Percentiles rank a stretch among this genome's conserved stretches.
Evolutionary conservation across 106 monocot species (phyloP).

Genomic region (Dioscorea zingiberensis): DNA sequence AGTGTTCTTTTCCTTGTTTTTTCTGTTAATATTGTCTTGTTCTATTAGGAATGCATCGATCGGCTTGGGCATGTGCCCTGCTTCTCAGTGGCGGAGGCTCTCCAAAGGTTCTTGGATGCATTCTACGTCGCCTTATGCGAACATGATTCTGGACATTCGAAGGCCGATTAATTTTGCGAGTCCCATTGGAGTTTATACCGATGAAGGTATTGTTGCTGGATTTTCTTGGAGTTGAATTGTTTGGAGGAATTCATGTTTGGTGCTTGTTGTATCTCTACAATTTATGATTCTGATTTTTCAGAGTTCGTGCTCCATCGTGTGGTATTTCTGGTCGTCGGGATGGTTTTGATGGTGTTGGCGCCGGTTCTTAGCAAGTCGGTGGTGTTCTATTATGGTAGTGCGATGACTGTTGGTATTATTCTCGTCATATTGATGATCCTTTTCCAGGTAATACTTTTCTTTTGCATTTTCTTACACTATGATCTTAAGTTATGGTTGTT

Average conservation of each 20-base stretch:
- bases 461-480: background rate
- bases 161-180: constrained; percentile 40
- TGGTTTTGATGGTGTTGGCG: constrained; percentile 59
- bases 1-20: background rate
- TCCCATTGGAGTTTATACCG: constrained; percentile 51
- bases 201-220: constrained; percentile 68
- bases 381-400: constrained; percentile 85
- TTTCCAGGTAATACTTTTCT: constrained; percentile 59
- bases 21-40: constrained; percentile 1
- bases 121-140: constrained; percentile 52
- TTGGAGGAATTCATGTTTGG: background rate
- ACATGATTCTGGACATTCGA: constrained; percentile 60
- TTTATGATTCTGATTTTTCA: constrained; percentile 19
- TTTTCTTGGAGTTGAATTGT: background rate
- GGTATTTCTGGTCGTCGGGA: constrained; percentile 61
- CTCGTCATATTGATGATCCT: constrained; percentile 78
- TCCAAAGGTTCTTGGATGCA: constrained; percentile 50
- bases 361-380: constrained; percentile 65
- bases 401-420: constrained; percentile 78
- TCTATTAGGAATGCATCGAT: constrained; percentile 54
- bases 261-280: background rate
- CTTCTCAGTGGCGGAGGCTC: constrained; percentile 59
- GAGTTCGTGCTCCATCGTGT: constrained; percentile 60
- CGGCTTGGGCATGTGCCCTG: constrained; percentile 62
- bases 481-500: background rate